Percentiles rank a stretch among this genome's conserved stretches.
Conservation (phyloP, 2,329 filamentous ascomycete species). For the Hymenotorrendiella dingleyae region DNA sequence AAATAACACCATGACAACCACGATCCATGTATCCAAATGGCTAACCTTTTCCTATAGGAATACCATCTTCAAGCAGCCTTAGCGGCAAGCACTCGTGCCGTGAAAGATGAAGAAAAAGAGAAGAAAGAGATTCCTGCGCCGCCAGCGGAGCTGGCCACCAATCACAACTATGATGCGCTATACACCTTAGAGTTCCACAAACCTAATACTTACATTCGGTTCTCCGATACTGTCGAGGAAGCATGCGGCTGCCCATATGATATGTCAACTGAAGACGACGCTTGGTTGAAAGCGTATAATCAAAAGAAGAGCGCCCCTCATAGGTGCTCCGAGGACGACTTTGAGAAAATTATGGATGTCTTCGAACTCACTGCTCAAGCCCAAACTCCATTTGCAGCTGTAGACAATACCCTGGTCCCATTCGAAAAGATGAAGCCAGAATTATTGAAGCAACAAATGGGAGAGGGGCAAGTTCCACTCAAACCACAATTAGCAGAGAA, state of each 20-base stretch:
- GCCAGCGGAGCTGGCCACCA: slow-evolving; percentile 53
- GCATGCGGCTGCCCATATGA: slow-evolving; percentile 87
- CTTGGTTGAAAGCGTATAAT: slow-evolving; percentile 80
- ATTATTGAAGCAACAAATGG: slow-evolving; percentile 30
- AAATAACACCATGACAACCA: neutral
- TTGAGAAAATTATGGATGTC: slow-evolving; percentile 90
- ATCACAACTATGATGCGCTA: slow-evolving; percentile 80
- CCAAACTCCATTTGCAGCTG: slow-evolving; percentile 81
- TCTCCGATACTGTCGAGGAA: slow-evolving; percentile 97
- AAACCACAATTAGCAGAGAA: slow-evolving; percentile 44
- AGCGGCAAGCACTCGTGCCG: slow-evolving; percentile 19
- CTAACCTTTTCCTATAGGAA: slow-evolving; percentile 27
- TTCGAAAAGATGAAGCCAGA: slow-evolving; percentile 64
- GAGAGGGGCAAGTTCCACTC: slow-evolving; percentile 43
- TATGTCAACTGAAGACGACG: slow-evolving; percentile 86
- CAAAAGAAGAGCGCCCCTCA: slow-evolving; percentile 58
- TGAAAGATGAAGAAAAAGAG: slow-evolving; percentile 23
- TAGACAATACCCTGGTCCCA: slow-evolving; percentile 79
- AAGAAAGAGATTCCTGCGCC: slow-evolving; percentile 52
- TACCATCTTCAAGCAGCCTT: slow-evolving; percentile 33
- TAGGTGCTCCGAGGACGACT: slow-evolving; percentile 80
- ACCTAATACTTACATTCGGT: slow-evolving; percentile 90
- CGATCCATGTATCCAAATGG: no score
- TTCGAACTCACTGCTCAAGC: slow-evolving; percentile 82
- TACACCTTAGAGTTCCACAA: slow-evolving; percentile 76